Base-by-base conservation (phyloP, 805 yeast species). In the Candida silvicultrix region DNA sequence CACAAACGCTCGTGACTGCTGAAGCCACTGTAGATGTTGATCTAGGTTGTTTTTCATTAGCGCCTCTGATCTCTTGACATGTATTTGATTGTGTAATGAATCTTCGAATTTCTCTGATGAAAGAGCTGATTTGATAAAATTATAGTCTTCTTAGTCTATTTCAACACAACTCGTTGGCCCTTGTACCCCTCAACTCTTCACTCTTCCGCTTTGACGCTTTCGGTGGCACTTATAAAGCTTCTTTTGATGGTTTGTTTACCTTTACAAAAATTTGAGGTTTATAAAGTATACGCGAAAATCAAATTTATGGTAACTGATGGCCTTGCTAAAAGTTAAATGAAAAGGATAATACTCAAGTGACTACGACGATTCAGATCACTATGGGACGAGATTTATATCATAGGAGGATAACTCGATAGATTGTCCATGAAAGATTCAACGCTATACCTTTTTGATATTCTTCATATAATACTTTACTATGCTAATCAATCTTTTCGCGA, bases 1-100 rank as follows among this genome's bases (percentile, higher is more conserved):
- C 1, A 56, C 40, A 39, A 54, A 56, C 15, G 64, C 59, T 23
- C 41, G 43, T 1, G 60, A 45, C 19, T 45, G 40, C 14, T 50
- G 37, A 36, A 62, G 49, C 67, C 67, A 63, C 5, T 48, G 44
- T 42, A 58, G 21, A 38, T 62, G 64, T 5, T 50, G 45, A 41
- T 55, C 54, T 23, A 63, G 49, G 50, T 63, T 63, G 48, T 59
- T 60, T 45, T 52, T 58, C 44, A 56, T 45, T 21, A 37, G 25
- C 39, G 39, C 46, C 35, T 32, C 18, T 32, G 19, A 32, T 32
- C 31, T 28, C 14, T 28, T 10, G 31, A 32, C 35, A n/a, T 32
- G 10, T 32, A 16, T 32, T 6, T 23, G 9, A 23, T 6, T 23
- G 25, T 23, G 25, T 23, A 23, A 23, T 23, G 25, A 23, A 23